These are phyloP conservation scores for Cucurbita maxima DNA, from an alignment of 306 rosid genomes.

Conservation along the genomic window DNA sequence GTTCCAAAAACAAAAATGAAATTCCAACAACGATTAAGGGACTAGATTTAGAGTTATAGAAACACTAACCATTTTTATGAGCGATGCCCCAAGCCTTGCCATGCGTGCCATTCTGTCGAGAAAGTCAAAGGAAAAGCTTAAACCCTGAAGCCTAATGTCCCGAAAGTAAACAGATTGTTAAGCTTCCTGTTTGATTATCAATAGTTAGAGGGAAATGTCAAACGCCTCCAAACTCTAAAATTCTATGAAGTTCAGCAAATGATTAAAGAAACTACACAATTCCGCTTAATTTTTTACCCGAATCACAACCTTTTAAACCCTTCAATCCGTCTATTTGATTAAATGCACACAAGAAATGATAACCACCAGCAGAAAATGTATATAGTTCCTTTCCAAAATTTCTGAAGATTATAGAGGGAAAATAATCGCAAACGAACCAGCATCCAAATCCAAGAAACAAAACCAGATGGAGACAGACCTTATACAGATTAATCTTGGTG, in stretches of 20 bases:
- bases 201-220: background rate
- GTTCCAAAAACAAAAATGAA: background rate
- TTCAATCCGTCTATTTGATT: background rate
- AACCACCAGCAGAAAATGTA: background rate
- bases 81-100: conserved; percentile 98
- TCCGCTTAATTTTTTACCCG: background rate
- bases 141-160: background rate
- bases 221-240: background rate
- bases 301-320: background rate
- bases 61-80: conserved; percentile 54
- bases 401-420: background rate
- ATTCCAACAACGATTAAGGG: background rate
- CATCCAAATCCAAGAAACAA: background rate
- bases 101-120: conserved; percentile 65
- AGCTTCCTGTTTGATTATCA: background rate
- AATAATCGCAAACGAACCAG: background rate
- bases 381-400: background rate
- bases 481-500: conserved; percentile 86
- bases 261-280: background rate
- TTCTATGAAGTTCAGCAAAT: background rate
- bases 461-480: conserved; percentile 30
- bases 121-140: background rate
- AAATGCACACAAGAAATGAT: background rate
- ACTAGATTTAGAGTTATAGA: background rate
- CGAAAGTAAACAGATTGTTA: background rate